Conservation (phyloP, 2,329 filamentous ascomycete species). For the Stagonosporopsis chrysanthemi region DNA sequence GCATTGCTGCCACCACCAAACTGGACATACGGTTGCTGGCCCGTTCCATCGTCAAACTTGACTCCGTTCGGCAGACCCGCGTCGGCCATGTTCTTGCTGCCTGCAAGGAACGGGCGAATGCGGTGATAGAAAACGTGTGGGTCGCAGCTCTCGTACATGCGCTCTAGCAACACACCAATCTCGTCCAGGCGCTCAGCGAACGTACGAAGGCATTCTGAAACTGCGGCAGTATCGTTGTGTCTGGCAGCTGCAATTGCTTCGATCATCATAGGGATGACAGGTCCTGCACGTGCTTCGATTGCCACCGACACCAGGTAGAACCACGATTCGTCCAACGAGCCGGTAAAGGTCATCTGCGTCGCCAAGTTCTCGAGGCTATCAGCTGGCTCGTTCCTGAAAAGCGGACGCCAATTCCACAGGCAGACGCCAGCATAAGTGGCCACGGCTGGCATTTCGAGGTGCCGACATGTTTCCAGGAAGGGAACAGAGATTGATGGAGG, state of each 20-base stretch:
- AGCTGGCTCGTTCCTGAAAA: constrained; percentile 82
- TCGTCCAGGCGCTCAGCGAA: constrained; percentile 92
- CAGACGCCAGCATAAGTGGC: constrained; percentile 92
- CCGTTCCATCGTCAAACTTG: constrained; percentile 82
- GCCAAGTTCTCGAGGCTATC: constrained; percentile 88
- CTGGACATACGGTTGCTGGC: constrained; percentile 74
- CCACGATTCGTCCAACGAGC: constrained; percentile 96
- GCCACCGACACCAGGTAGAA: constrained; percentile 96
- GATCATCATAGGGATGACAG: constrained; percentile 88
- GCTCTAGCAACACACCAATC: constrained; percentile 76
- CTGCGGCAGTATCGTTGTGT: constrained; percentile 70
- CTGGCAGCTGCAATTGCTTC: constrained; percentile 83
- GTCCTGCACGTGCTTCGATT: constrained; percentile 89
- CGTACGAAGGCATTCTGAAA: constrained; percentile 76
- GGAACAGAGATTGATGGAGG: constrained; percentile 85
- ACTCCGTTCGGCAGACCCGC: constrained; percentile 89
- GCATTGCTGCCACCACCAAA: constrained; percentile 96
- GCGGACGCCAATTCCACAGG: constrained; percentile 95
- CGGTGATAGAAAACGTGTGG: constrained; percentile 94
- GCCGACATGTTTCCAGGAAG: constrained; percentile 76
- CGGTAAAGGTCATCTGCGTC: constrained; percentile 89
- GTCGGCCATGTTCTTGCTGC: constrained; percentile 97
- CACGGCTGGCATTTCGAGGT: constrained; percentile 87
- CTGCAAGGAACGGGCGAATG: constrained; percentile 93
- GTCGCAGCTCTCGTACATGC: constrained; percentile 96